Evolutionary conservation across 2,329 filamentous ascomycete genomes (phyloP), one percentile per base, ranked within the genome.

Genomic region (Fusarium sp.): DNA sequence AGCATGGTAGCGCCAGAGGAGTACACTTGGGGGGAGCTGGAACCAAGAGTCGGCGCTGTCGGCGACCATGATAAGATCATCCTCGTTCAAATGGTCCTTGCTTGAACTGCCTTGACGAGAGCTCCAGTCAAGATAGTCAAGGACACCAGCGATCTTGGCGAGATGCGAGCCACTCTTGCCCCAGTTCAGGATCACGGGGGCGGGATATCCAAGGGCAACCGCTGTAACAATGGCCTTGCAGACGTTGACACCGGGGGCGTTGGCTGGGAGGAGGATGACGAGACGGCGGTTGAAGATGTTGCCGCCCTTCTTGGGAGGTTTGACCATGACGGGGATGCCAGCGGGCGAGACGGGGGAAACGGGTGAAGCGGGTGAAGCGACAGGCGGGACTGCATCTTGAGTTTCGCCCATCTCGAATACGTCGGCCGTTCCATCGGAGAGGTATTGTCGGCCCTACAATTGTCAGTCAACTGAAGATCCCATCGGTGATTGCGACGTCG

Each of bases 1-100:
- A 16, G 69, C 70, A 56, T 76, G 74, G 40, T 78, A 80, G 21
- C 79, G 77, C 38, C 76, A 56, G 16, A 80, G 70, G 11, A 80
- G 70, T 2, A 80, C 67, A 16, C 72, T 69, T 3, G 78, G 78
- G 1, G 79, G 77, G 1, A 80, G 78, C 52, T 80, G 79, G 50
- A 79, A 79, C 79, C 79, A 80, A 1, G 77, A 63, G 35, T 80
- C 79, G 23, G 76, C 72, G 13, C 77, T 76, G 15, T 80, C 79
- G 2, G 76, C 72, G 7, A 80, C 61, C 28, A 80, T 60, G n/a
- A 79, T 62, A 11, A 80, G 62, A 32, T 80, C 79, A 13, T 80
- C 57, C 11, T 75, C 72, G 6, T 50, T 38, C 18, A 78, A 23
- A 23, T 64, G 72, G 12, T 67, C 70, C 19, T 62, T 65, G 58